A percentile compares a stretch with the other conserved stretches of the same genome.
Evolutionary conservation across 768 basidiomycete genomes (phyloP).

Genomic region (Leucocoprinus birnbaumii): DNA sequence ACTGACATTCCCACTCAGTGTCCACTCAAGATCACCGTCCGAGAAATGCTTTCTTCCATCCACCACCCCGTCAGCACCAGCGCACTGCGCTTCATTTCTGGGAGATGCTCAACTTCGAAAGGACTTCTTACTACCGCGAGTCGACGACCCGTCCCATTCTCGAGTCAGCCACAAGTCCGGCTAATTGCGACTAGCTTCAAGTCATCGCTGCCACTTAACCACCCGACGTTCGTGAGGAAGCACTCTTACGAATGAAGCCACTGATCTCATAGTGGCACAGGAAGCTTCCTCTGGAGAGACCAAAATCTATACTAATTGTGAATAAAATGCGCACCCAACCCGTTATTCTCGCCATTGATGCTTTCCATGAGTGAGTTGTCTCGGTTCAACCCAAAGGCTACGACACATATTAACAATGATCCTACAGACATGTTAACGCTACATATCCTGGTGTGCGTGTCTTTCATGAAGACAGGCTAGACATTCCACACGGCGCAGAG

Average conservation of each 20-base stretch:
- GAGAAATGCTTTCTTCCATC: constrained; percentile 3
- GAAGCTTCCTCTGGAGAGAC: constrained; percentile 28
- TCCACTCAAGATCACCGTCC: not conserved
- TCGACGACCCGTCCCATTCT: not conserved
- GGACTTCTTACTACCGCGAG: not conserved
- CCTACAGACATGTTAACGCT: constrained; percentile 49
- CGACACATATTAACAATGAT: not conserved
- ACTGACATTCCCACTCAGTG: too few species aligned
- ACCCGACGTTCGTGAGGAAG: constrained; percentile 6
- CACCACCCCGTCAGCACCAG: not conserved
- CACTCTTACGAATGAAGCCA: not conserved
- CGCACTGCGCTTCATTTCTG: not conserved
- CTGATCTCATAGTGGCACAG: constrained; percentile 9
- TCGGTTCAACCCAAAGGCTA: not conserved
- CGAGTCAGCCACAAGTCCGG: not conserved
- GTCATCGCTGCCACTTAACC: not conserved
- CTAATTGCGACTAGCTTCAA: constrained; percentile 1
- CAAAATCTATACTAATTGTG: constrained; percentile 69
- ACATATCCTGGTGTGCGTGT: constrained; percentile 61
- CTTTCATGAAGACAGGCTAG: constrained; percentile 63
- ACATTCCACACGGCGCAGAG: constrained; percentile 61
- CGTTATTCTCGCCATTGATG: constrained; percentile 73
- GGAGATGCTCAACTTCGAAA: not conserved
- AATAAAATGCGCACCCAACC: constrained; percentile 80
- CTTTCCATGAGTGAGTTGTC: constrained; percentile 59